Conservation (phyloP, 164 flowering plant genomes). For the Tetrastigma voinierianum region DNA sequence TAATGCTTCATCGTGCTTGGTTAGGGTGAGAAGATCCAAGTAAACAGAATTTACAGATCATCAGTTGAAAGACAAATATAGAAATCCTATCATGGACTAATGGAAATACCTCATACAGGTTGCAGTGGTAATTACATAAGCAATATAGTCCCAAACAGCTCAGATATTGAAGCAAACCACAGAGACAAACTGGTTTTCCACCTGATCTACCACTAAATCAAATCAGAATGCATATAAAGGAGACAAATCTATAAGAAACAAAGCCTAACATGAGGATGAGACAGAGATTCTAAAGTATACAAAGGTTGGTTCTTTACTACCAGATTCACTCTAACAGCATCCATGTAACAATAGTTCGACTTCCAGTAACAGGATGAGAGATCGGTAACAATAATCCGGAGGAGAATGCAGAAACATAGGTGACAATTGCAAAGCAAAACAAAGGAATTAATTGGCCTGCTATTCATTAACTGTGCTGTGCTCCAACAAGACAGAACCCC, state of each 20-base stretch:
- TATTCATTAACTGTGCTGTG: conserved; percentile 50
- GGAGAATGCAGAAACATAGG: conserved; percentile 35
- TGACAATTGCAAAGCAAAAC: conserved; percentile 39
- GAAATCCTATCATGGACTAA: too few species aligned
- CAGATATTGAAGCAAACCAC: conserved; percentile 44
- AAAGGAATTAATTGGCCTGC: conserved; percentile 44
- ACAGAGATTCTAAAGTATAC: not conserved
- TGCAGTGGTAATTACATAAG: conserved; percentile 54
- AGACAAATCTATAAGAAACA: not conserved
- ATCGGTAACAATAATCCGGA: conserved; percentile 51
- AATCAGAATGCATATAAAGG: conserved; percentile 2
- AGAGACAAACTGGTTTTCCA: conserved; percentile 20
- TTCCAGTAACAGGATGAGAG: conserved; percentile 40
- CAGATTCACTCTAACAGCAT: conserved; percentile 40
- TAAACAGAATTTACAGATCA: too few species aligned
- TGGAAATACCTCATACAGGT: conserved; percentile 49
- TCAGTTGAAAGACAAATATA: not conserved
- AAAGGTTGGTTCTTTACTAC: not conserved
- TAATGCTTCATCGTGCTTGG: too few species aligned
- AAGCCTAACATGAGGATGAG: not conserved
- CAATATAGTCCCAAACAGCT: conserved; percentile 51
- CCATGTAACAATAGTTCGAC: conserved; percentile 47
- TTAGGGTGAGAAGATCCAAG: too few species aligned
- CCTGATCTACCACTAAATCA: conserved; percentile 26
- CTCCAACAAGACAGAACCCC: conserved; percentile 65